Evolutionary conservation across 441 rosid genomes (phyloP).

Genomic region (Viola pubescens): DNA sequence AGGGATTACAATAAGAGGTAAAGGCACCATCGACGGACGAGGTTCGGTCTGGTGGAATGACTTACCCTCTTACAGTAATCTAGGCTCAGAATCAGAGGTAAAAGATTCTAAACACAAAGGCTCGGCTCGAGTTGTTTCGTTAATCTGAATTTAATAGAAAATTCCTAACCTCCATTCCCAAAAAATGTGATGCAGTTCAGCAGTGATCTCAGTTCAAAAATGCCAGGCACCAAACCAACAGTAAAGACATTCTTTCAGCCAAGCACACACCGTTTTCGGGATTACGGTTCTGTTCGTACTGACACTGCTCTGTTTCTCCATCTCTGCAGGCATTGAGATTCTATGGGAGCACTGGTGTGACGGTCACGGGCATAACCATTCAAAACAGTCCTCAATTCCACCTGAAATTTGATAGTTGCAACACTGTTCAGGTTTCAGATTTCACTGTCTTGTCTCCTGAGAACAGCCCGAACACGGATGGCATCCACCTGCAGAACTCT

Average conservation of each 20-base stretch:
- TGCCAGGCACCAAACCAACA: slow-evolving; percentile 85
- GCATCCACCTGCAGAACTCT: slow-evolving; percentile 87
- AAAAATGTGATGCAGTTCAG: slow-evolving; percentile 31
- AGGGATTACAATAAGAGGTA: slow-evolving; percentile 61
- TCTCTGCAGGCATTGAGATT: slow-evolving; percentile 62
- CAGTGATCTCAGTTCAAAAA: slow-evolving; percentile 39
- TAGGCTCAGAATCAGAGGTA: slow-evolving; percentile 38
- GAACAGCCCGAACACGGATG: slow-evolving; percentile 88
- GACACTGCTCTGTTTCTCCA: not conserved
- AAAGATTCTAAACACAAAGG: slow-evolving; percentile 31
- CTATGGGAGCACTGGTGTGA: slow-evolving; percentile 58
- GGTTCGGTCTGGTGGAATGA: slow-evolving; percentile 92
- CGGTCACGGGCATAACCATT: slow-evolving; percentile 68
- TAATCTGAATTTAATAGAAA: not conserved
- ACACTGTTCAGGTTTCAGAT: slow-evolving; percentile 58
- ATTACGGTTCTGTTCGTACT: not conserved
- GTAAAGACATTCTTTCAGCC: slow-evolving; percentile 7
- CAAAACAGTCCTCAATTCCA: slow-evolving; percentile 90
- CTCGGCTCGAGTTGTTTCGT: no score
- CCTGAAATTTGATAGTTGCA: slow-evolving; percentile 78
- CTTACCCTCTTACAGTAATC: slow-evolving; percentile 32
- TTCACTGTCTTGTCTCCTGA: slow-evolving; percentile 62
- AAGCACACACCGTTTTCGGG: not conserved
- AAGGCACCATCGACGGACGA: slow-evolving; percentile 72
- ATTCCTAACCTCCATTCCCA: slow-evolving; percentile 3